Conservation (phyloP, 73 alveolate species). For the Paramecium bursaria region DNA sequence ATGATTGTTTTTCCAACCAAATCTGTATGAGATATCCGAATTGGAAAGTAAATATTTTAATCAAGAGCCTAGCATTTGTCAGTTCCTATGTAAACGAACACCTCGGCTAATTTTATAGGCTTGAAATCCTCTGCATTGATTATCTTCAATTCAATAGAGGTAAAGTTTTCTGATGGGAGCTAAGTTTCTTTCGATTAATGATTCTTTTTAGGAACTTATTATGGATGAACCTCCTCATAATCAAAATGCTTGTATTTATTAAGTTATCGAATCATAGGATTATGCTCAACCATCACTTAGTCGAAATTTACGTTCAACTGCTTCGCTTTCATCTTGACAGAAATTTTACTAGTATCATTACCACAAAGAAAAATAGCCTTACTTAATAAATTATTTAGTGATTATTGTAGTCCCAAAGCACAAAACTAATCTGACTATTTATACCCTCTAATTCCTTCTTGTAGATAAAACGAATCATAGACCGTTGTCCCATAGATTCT, state of each 20-base stretch:
- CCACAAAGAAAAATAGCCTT: conserved; percentile 1
- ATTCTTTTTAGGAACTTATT: too few species aligned
- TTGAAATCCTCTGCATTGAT: conserved; percentile 29
- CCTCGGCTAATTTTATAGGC: conserved; percentile 8
- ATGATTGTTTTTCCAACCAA: conserved; percentile 3
- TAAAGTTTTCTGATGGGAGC: conserved; percentile 1
- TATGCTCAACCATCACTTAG: too few species aligned
- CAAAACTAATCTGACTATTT: background rate
- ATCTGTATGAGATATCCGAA: background rate
- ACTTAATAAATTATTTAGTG: conserved; percentile 4
- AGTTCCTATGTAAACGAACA: background rate
- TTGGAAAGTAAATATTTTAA: conserved; percentile 40
- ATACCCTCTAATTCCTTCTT: background rate
- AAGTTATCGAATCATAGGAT: too few species aligned
- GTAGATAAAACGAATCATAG: conserved; percentile 1
- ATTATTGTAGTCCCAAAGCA: conserved; percentile 5
- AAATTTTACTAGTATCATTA: too few species aligned
- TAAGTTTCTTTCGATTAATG: too few species aligned
- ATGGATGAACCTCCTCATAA: too few species aligned
- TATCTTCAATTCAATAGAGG: background rate
- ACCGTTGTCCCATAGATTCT: conserved; percentile 7
- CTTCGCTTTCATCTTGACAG: too few species aligned
- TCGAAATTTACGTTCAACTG: too few species aligned
- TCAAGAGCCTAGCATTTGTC: conserved; percentile 18
- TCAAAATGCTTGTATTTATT: too few species aligned